Evolutionary conservation across 257 asterid species (phyloP), one percentile per base, ranked within the genome.

Genomic region (Solanum pinnatisectum): DNA sequence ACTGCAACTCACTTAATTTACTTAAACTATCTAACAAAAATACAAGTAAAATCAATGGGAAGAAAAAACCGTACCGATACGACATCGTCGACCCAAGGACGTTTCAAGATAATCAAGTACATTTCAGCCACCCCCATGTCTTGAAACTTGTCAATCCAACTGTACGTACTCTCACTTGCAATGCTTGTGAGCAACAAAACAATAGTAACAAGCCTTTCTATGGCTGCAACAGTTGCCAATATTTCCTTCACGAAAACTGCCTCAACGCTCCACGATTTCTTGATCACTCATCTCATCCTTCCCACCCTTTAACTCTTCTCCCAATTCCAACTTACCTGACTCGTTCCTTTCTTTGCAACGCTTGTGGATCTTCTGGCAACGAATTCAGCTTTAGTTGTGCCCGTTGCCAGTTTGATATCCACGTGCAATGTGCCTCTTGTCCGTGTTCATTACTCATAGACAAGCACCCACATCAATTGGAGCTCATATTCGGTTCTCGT

Each of bases 81-180:
- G 3, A 15, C 83, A 16, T 46, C 56, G 20, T 46, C 7, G 56
- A 46, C 18, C 6, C 87, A 46, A 11, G 23, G 44, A 2, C 13
- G 13, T 32, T 16, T 71, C 42, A 8, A 33, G 78, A 71, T 3
- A 33, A 33, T 33, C 5, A 86, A 77, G 13, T 49, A 52, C 96
- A 94, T 46, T 93, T 93, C 88, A 91, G 94, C 91, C 96, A 94
- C 10, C 92, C 93, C 67, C 94, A 94, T 63, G 90, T 92, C 32
- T 49, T 94, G 76, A 82, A 40, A 79, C 90, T 85, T 1, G 85
- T 90, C 1, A 85, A 87, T 46, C 44, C 89, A 22, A 85, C 89
- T 16, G 91, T 90, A 83, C 60, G 16, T 68, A 27, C 76, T 52
- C 67, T 89, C 77, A 16, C 44, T 5, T 92, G 94, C 86, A 42